These are phyloP conservation scores for Diaporthe amygdali DNA, from an alignment of 2,329 filamentous ascomycete species.

Conservation along the genomic window DNA sequence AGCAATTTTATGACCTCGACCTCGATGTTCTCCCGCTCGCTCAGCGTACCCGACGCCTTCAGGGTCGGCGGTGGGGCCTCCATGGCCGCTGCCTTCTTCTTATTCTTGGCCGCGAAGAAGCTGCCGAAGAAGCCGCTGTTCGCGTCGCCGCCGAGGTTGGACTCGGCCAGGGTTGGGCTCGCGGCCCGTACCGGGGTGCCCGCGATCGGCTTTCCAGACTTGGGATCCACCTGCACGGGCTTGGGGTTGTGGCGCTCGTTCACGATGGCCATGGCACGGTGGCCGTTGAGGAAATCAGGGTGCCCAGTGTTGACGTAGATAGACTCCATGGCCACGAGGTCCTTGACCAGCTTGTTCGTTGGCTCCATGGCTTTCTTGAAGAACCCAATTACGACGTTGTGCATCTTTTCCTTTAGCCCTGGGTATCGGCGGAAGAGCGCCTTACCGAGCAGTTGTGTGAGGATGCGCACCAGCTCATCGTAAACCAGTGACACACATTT, in stretches of 20 bases:
- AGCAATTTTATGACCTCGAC: conserved; percentile 99
- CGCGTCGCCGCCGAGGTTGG: conserved; percentile 46
- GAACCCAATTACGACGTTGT: conserved; percentile 88
- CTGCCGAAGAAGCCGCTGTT: conserved; percentile 94
- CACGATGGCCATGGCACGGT: conserved; percentile 93
- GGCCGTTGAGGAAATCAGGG: conserved; percentile 95
- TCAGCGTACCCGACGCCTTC: conserved; percentile 92
- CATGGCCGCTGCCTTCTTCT: conserved; percentile 99
- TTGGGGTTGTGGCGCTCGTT: conserved; percentile 90
- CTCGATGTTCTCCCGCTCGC: conserved; percentile 92
- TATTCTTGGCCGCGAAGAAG: conserved; percentile 99
- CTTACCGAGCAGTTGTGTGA: conserved; percentile 88
- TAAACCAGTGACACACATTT: conserved; percentile 98
- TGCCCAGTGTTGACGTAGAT: conserved; percentile 99
- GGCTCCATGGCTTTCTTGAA: conserved; percentile 99
- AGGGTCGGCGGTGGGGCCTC: conserved; percentile 90
- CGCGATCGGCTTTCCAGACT: conserved; percentile 91
- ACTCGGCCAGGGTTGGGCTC: conserved; percentile 71
- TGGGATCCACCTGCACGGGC: conserved; percentile 95
- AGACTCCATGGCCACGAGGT: conserved; percentile 93
- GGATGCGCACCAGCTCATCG: conserved; percentile 94
- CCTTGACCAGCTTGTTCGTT: conserved; percentile 93
- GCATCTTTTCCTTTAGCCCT: conserved; percentile 95
- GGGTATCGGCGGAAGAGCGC: conserved; percentile 91
- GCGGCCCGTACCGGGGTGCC: conserved; percentile 73